A percentile compares a stretch with the other conserved stretches of the same genome.
Conservation (phyloP, 75 land plant genomes). For the Ceratopteris richardii region DNA sequence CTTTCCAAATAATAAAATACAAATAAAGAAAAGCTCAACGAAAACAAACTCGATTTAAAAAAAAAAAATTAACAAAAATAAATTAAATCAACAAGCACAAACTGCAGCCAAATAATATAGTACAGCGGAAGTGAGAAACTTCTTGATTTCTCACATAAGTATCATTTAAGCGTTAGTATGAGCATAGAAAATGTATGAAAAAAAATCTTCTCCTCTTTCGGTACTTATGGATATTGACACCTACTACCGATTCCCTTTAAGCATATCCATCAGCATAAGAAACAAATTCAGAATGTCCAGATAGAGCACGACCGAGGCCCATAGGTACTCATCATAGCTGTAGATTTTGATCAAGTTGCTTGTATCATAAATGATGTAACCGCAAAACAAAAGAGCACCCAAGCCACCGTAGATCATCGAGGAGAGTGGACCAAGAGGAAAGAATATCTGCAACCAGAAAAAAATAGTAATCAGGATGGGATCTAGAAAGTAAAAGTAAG, state of each 20-base stretch:
- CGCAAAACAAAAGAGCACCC: slow-evolving; percentile 69
- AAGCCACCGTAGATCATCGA: slow-evolving; percentile 61
- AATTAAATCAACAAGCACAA: no score
- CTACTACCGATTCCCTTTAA: slow-evolving; percentile 16
- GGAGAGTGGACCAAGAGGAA: slow-evolving; percentile 71
- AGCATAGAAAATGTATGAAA: no score
- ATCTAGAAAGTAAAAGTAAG: not conserved
- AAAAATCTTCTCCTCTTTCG: no score
- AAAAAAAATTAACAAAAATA: no score
- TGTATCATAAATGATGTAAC: slow-evolving; percentile 83
- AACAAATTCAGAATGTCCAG: slow-evolving; percentile 85
- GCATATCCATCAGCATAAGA: slow-evolving; percentile 53
- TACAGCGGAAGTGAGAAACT: no score
- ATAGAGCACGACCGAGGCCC: slow-evolving; percentile 91
- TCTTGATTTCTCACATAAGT: no score
- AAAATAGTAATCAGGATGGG: not conserved
- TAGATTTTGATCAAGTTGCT: slow-evolving; percentile 80
- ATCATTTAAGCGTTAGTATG: no score
- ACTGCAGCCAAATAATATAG: no score
- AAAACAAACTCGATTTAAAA: no score
- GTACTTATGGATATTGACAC: not conserved
- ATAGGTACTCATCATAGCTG: slow-evolving; percentile 77
- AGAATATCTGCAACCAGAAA: slow-evolving; percentile 49
- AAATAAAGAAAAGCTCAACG: no score
- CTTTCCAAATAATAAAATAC: no score